Evolutionary conservation across 768 basidiomycete species (phyloP), one percentile per base, ranked within the genome.

Genomic region (Clitopilus passeckerianus): DNA sequence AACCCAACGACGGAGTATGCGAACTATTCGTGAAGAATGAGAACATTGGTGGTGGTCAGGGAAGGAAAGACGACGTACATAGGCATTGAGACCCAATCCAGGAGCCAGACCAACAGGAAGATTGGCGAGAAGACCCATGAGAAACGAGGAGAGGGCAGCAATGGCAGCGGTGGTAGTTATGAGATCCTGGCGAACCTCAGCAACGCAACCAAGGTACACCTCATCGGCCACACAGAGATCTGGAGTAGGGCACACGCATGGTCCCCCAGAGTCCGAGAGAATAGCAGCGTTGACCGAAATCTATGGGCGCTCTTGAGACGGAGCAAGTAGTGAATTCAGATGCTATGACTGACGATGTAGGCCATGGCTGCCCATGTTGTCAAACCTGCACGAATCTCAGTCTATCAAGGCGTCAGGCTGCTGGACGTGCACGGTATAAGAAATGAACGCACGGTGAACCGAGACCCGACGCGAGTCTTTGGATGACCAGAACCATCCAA

Each of bases 61-160:
- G n/a, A 59, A 52, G 44, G 27, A 70, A 34, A 23, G 30, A 15
- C 27, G 27, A 74, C 86, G 62, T 69, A 90, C 90, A 64, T 91
- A 91, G 41, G 90, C 89, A 63, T 91, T 91, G 23, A 93, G 73
- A 57, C 92, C 92, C 60, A 95, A 79, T 60, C 93, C 93, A 20
- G 92, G 92, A 1, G 92, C 92, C 72, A 94, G 82, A 30, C 87
- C 91, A n/a, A 95, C 83, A 1, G 93, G 93, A n/a, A 95, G 76
- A 68, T 95, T 95, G 37, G 90, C 93, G 22, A 93, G 70, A 14
- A 87, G 73, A 52, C 93, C 93, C 91, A 95, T 92, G 60, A 93
- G 80, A 69, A 88, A 83, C 16, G 87, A 89, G 9, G 90, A 72
- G 6, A 95, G 80, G 0, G 89, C 84, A 3, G 89, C 79, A 60